Conservation (phyloP, 2,329 filamentous ascomycete species). For the Exophiala bonariae region DNA sequence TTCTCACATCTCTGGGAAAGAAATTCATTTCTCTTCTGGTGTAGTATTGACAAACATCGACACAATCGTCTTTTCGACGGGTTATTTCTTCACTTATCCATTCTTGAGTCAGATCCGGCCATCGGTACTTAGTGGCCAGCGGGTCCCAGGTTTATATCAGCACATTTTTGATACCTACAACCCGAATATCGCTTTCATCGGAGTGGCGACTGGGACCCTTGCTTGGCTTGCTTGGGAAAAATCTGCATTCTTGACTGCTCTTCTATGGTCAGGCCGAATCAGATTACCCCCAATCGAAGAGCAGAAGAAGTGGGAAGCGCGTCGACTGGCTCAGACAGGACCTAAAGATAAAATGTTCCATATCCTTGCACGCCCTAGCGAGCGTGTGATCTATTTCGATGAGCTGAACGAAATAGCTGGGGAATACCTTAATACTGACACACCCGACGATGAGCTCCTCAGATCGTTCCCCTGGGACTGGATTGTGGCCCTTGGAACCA, state of each 20-base stretch:
- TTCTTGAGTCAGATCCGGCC: not conserved
- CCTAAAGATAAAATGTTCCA: not conserved
- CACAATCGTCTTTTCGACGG: constrained; percentile 1
- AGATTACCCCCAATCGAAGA: not conserved
- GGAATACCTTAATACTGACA: constrained; percentile 1
- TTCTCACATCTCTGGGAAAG: not conserved
- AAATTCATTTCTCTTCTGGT: not conserved
- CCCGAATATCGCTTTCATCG: constrained; percentile 1
- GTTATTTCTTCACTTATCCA: constrained; percentile 1
- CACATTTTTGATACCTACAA: constrained; percentile 2
- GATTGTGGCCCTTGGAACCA: not conserved
- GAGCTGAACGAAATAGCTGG: constrained; percentile 7
- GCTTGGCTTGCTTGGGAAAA: constrained; percentile 2
- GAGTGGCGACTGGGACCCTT: not conserved
- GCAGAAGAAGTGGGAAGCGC: constrained; percentile 1
- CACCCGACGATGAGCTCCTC: not conserved
- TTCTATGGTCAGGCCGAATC: not conserved
- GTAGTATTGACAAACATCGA: not conserved
- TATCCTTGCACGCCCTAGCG: constrained; percentile 29
- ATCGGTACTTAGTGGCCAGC: not conserved
- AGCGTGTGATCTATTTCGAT: constrained; percentile 33
- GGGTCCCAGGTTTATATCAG: not conserved
- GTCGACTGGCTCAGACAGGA: not conserved
- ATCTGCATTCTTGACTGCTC: constrained; percentile 1
- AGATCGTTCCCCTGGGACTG: not conserved